These are phyloP conservation scores for Ascochyta rabiei DNA, from an alignment of 2,329 filamentous ascomycete genomes.

Conservation along the genomic window DNA sequence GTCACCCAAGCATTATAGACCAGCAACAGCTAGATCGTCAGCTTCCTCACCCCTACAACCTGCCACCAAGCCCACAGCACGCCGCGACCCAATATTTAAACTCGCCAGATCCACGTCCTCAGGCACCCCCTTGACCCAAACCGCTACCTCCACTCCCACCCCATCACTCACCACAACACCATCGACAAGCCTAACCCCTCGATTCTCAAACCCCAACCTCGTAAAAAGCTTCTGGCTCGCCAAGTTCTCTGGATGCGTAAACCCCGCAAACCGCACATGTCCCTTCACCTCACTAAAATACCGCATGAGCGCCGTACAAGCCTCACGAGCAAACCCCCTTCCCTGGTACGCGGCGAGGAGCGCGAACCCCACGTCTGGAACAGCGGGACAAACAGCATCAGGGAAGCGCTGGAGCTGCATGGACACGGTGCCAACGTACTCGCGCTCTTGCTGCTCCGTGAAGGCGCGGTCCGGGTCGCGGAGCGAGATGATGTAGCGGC, in stretches of 20 bases:
- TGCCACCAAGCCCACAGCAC: no score
- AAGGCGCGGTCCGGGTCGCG: background rate
- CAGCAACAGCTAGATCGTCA: no score
- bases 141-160: background rate
- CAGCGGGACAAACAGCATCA: slow-evolving; percentile 10
- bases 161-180: slow-evolving; percentile 10
- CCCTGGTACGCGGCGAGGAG: slow-evolving; percentile 18
- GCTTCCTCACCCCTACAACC: no score
- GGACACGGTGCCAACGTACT: slow-evolving; percentile 27
- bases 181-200: slow-evolving; percentile 16
- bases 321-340: slow-evolving; percentile 32
- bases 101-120: no score
- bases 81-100: no score
- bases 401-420: slow-evolving; percentile 32
- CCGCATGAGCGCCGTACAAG: slow-evolving; percentile 16
- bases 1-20: no score
- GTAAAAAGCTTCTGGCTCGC: slow-evolving; percentile 24
- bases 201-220: slow-evolving; percentile 28
- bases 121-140: slow-evolving; percentile 18
- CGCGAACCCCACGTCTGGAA: slow-evolving; percentile 33
- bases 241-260: slow-evolving; percentile 24
- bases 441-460: background rate
- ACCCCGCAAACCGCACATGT: slow-evolving; percentile 19
- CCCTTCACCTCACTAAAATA: slow-evolving; percentile 16
- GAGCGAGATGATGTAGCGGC: slow-evolving; percentile 36